A percentile compares a stretch with the other conserved stretches of the same genome.
Evolutionary conservation across 2,329 filamentous ascomycete genomes (phyloP).

Genomic region (Phaeosphaeriaceae sp.): DNA sequence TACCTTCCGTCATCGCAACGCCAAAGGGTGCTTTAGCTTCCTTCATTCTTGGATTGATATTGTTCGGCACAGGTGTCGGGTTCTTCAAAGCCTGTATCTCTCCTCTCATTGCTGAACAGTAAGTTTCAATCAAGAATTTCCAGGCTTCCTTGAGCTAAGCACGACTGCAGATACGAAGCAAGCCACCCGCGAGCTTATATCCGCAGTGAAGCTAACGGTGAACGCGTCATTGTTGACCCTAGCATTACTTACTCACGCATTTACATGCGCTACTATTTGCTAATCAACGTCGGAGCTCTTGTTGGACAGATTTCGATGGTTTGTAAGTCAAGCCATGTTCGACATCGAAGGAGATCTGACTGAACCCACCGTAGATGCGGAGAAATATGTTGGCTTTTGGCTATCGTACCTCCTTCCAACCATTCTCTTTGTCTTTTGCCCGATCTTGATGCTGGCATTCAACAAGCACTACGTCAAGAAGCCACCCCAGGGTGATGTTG

Average conservation of each 20-base stretch:
- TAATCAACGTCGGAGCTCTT: conserved; percentile 72
- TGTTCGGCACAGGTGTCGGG: conserved; percentile 53
- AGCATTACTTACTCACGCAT: conserved; percentile 70
- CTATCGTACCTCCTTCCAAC: conserved; percentile 72
- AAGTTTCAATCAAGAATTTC: background rate
- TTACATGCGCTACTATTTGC: conserved; percentile 74
- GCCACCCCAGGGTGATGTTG: conserved; percentile 73
- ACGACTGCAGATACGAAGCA: conserved; percentile 55
- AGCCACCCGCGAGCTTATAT: conserved; percentile 58
- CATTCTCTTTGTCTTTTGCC: conserved; percentile 65
- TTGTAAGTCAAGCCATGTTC: conserved; percentile 52
- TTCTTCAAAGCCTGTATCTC: conserved; percentile 55
- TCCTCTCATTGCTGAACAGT: conserved; percentile 72
- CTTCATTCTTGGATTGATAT: conserved; percentile 56
- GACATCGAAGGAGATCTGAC: background rate
- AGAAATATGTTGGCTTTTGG: conserved; percentile 63
- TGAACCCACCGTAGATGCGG: background rate
- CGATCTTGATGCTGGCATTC: conserved; percentile 58
- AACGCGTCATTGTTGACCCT: conserved; percentile 73
- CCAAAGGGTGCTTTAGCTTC: conserved; percentile 52
- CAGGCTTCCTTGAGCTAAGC: background rate
- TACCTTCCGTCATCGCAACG: conserved; percentile 53
- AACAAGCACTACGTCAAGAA: conserved; percentile 46
- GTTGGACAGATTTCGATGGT: conserved; percentile 71
- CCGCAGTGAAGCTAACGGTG: conserved; percentile 60